These are phyloP conservation scores for Acmispon strigosus DNA, from an alignment of 306 rosid genomes.

Conservation along the genomic window DNA sequence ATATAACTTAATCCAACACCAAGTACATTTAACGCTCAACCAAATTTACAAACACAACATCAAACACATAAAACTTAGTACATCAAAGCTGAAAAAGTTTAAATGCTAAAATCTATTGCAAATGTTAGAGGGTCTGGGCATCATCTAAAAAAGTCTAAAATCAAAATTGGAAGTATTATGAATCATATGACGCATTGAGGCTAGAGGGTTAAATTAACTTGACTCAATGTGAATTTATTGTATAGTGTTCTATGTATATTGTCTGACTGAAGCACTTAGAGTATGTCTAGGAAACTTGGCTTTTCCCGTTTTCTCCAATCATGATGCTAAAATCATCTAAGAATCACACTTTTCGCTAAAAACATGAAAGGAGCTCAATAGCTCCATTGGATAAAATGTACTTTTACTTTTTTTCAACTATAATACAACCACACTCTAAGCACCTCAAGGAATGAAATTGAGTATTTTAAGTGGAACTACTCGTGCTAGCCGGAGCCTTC, in stretches of 20 bases:
- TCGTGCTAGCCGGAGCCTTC: neutral
- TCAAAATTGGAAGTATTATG: neutral
- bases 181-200: neutral
- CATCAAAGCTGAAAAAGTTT: neutral
- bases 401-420: no score
- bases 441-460: neutral
- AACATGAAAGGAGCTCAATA: no score
- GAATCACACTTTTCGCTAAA: no score
- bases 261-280: neutral
- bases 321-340: no score
- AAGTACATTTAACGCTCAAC: neutral
- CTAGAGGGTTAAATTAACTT: neutral
- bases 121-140: neutral
- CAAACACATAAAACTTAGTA: neutral
- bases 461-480: neutral
- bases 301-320: no score
- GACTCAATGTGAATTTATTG: neutral
- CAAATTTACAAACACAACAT: neutral
- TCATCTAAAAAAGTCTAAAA: neutral
- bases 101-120: neutral
- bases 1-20: neutral
- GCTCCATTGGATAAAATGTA: no score
- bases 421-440: no score
- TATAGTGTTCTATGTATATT: neutral
- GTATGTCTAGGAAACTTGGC: no score